phyloP scores from a whole-genome alignment of 164 flowering plant genomes.

The Taxillus chinensis region DNA sequence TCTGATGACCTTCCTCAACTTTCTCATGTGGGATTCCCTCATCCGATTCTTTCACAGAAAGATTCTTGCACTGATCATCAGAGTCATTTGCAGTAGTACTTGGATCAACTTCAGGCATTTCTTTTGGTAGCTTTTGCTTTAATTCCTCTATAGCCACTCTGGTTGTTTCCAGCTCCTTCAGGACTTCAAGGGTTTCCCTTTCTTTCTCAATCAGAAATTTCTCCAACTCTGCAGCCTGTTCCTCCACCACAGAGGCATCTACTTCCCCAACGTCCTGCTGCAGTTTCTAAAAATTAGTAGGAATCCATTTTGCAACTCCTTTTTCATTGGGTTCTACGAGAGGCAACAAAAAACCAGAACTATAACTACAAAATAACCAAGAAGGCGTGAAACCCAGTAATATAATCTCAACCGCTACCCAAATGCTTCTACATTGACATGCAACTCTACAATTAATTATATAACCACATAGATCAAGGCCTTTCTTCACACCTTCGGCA shows the following conservation, averaged over 20 bases:
- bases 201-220: constrained; percentile 69
- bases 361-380: no score
- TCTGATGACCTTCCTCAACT: constrained; percentile 6
- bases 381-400: no score
- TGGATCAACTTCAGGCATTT: constrained; percentile 29
- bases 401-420: no score
- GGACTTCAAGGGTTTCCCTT: constrained; percentile 69
- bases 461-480: no score
- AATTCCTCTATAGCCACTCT: constrained; percentile 58
- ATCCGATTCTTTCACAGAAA: constrained; percentile 10
- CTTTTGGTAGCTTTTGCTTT: constrained; percentile 54
- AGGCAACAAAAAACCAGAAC: no score
- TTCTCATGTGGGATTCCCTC: constrained; percentile 23
- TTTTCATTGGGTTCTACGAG: no score
- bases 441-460: no score
- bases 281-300: not conserved
- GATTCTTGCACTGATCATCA: constrained; percentile 6
- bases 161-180: constrained; percentile 70
- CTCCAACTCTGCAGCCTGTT: constrained; percentile 54
- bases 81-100: constrained; percentile 9
- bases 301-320: no score
- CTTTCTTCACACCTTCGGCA: no score
- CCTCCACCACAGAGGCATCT: constrained; percentile 39
- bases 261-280: constrained; percentile 26
- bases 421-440: no score